These are phyloP conservation scores for Acer yangbiense DNA, from an alignment of 345 rosid species.

Conservation along the genomic window DNA sequence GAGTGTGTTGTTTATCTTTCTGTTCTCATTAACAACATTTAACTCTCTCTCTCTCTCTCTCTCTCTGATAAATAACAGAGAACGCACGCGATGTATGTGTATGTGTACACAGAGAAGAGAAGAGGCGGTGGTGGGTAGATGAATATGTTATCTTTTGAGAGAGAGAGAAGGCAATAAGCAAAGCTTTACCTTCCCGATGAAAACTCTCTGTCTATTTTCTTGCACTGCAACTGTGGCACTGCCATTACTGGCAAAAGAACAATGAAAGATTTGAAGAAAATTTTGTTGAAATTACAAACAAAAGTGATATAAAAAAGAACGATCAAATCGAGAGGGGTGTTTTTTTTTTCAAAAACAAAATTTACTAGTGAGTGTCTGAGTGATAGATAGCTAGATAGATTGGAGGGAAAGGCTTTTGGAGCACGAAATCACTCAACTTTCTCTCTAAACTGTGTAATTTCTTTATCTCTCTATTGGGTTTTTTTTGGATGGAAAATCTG, in stretches of 20 bases:
- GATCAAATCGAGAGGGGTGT: conserved; percentile 53
- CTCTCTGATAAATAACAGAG: conserved; percentile 26
- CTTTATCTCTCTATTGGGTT: background rate
- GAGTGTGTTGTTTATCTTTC: conserved; percentile 29
- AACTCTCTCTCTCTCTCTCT: conserved; percentile 42
- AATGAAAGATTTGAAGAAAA: conserved; percentile 12
- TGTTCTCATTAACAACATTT: conserved; percentile 22
- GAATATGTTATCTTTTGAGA: conserved; percentile 15
- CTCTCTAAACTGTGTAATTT: background rate
- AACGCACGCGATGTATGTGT: conserved; percentile 29
- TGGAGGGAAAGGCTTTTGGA: conserved; percentile 14
- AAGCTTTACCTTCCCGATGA: conserved; percentile 86
- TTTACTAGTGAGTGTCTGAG: conserved; percentile 4
- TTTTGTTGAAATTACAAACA: conserved; percentile 14
- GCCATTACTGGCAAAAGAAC: conserved; percentile 64
- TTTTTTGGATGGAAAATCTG: conserved; percentile 15
- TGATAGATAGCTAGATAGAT: conserved; percentile 12
- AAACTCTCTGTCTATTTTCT: conserved; percentile 49
- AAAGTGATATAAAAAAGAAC: conserved; percentile 37
- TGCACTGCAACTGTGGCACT: conserved; percentile 67
- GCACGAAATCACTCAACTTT: conserved; percentile 27
- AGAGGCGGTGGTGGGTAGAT: conserved; percentile 3
- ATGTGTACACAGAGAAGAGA: conserved; percentile 2
- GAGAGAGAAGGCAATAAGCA: background rate
- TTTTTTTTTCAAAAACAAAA: background rate